Evolutionary conservation across 306 rosid genomes (phyloP).

Genomic region (Arachis hypogaea): DNA sequence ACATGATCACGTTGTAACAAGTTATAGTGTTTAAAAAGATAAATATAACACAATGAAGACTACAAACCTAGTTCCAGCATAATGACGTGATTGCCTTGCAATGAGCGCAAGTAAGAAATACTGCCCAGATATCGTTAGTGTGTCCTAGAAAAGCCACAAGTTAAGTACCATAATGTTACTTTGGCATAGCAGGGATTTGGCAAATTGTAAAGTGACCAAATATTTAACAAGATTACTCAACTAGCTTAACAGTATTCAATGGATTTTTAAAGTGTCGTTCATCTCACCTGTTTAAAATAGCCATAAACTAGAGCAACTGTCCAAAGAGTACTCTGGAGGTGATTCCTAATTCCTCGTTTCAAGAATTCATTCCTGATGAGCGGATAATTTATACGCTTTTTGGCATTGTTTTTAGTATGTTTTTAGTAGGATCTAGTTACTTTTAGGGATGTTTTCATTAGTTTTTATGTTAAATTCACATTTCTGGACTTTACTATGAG

Average conservation of each 20-base stretch:
- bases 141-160: conserved; percentile 56
- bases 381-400: too few species aligned
- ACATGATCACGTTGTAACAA: conserved; percentile 29
- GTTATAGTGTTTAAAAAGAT: background rate
- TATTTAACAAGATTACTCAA: conserved; percentile 24
- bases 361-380: conserved; percentile 78
- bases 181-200: conserved; percentile 30
- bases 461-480: too few species aligned
- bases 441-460: too few species aligned
- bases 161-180: conserved; percentile 22
- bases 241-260: conserved; percentile 22
- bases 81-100: conserved; percentile 97
- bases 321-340: conserved; percentile 62
- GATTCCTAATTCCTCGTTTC: conserved; percentile 61
- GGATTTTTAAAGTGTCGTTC: conserved; percentile 9
- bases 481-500: too few species aligned
- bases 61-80: conserved; percentile 94
- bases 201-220: conserved; percentile 3
- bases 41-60: conserved; percentile 26
- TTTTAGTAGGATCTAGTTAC: too few species aligned
- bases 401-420: too few species aligned
- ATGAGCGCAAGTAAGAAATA: conserved; percentile 78
- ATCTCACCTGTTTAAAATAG: conserved; percentile 90
- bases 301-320: conserved; percentile 97
- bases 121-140: conserved; percentile 64